These are phyloP conservation scores for Huntiella savannae DNA, from an alignment of 2,329 filamentous ascomycete genomes.

Conservation along the genomic window DNA sequence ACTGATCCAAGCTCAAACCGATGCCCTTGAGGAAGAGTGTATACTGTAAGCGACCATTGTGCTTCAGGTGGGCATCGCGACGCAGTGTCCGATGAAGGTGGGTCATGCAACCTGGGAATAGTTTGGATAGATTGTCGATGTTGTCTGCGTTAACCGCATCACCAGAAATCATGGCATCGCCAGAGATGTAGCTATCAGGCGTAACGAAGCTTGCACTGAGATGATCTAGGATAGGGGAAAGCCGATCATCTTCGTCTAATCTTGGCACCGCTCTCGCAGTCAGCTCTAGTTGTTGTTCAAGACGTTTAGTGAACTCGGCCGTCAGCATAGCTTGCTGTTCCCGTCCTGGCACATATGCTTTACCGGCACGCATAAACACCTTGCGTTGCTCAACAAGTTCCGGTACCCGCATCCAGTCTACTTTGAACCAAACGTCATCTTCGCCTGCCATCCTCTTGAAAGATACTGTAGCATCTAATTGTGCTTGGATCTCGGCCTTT, in stretches of 20 bases:
- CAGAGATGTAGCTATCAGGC: conserved; percentile 61
- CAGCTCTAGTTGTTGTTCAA: conserved; percentile 73
- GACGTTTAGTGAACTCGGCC: conserved; percentile 59
- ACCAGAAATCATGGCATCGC: conserved; percentile 43
- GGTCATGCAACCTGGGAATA: conserved; percentile 89
- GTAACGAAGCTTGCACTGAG: conserved; percentile 93
- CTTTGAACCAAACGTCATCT: conserved; percentile 85
- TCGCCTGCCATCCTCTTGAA: conserved; percentile 31
- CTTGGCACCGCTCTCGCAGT: conserved; percentile 81
- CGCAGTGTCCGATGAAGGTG: conserved; percentile 72
- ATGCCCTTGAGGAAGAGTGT: conserved; percentile 93
- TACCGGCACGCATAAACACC: conserved; percentile 61
- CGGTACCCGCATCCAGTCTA: conserved; percentile 85
- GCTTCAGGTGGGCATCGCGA: conserved; percentile 78
- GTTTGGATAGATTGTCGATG: conserved; percentile 58
- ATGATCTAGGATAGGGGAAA: conserved; percentile 49
- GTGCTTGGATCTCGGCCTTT: conserved; percentile 40
- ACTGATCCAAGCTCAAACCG: conserved; percentile 79
- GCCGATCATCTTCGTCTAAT: conserved; percentile 86
- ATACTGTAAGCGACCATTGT: conserved; percentile 85
- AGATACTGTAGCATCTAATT: conserved; percentile 28
- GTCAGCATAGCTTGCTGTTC: conserved; percentile 82
- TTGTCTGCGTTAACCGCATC: conserved; percentile 57
- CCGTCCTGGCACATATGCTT: conserved; percentile 73
- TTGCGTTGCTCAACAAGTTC: conserved; percentile 67